Evolutionary conservation across 345 rosid species (phyloP).

Genomic region (Acer negundo): DNA sequence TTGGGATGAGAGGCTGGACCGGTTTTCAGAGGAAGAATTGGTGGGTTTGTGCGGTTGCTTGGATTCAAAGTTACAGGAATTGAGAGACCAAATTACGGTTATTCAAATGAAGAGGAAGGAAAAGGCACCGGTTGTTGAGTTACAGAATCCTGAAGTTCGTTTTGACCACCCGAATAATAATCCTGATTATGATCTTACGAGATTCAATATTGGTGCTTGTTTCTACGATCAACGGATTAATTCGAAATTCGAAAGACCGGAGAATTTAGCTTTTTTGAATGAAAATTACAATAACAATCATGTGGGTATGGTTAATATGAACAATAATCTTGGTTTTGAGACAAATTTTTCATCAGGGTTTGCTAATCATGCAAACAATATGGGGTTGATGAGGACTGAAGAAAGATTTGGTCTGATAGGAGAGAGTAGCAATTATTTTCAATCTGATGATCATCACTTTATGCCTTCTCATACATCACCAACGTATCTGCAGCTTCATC

Average conservation of each 20-base stretch:
- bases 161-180: background rate
- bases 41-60: background rate
- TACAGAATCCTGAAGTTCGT: background rate
- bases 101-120: background rate
- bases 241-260: background rate
- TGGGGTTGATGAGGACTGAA: background rate
- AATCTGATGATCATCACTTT: background rate
- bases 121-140: no score
- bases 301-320: background rate
- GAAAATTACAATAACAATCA: background rate
- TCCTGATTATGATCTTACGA: background rate
- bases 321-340: no score
- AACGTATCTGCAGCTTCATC: no score
- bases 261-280: background rate
- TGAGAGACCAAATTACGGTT: background rate
- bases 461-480: background rate
- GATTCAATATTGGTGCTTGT: background rate
- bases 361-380: background rate
- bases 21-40: background rate
- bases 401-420: background rate
- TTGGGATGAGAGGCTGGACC: background rate
- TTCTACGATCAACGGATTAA: background rate
- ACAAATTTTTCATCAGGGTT: background rate
- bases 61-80: background rate
- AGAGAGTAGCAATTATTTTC: background rate